Conservation (phyloP, 2,329 filamentous ascomycete species). For the Coleophoma cylindrospora region DNA sequence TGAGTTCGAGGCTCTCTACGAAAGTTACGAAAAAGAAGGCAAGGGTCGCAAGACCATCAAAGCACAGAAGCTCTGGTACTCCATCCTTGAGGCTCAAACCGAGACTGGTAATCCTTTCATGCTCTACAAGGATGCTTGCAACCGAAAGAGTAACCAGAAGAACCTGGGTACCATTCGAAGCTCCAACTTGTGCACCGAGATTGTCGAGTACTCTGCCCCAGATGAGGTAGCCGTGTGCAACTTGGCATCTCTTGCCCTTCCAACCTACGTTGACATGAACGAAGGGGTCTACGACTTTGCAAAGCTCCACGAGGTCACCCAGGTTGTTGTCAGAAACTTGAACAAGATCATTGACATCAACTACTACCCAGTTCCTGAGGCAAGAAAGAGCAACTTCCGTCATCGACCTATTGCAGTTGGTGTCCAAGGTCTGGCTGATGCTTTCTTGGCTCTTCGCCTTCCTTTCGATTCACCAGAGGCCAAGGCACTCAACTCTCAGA, state of each 20-base stretch:
- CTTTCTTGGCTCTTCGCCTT: constrained; percentile 93
- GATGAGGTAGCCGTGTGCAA: constrained; percentile 99
- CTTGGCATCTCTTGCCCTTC: constrained; percentile 87
- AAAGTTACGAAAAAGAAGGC: constrained; percentile 84
- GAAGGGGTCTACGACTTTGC: constrained; percentile 88
- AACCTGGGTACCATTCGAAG: constrained; percentile 97
- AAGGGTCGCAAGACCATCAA: constrained; percentile 87
- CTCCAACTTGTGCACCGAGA: constrained; percentile 98
- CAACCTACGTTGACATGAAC: constrained; percentile 83
- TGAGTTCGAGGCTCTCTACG: constrained; percentile 92
- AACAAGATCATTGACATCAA: constrained; percentile 99
- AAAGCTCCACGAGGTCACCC: constrained; percentile 90
- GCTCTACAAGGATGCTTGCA: constrained; percentile 98
- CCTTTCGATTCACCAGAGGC: constrained; percentile 97
- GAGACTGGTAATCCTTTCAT: constrained; percentile 99
- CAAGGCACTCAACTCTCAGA: constrained; percentile 90
- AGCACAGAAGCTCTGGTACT: constrained; percentile 99
- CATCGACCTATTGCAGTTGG: constrained; percentile 94
- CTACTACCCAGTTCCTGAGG: constrained; percentile 95
- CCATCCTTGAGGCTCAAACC: constrained; percentile 95
- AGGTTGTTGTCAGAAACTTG: constrained; percentile 89
- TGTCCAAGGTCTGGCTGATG: constrained; percentile 96
- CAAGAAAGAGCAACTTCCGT: constrained; percentile 92
- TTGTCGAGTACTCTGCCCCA: constrained; percentile 93
- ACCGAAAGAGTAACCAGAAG: constrained; percentile 99